Conservation (phyloP, 2,329 filamentous ascomycete species). For the Penicillium sp. region DNA sequence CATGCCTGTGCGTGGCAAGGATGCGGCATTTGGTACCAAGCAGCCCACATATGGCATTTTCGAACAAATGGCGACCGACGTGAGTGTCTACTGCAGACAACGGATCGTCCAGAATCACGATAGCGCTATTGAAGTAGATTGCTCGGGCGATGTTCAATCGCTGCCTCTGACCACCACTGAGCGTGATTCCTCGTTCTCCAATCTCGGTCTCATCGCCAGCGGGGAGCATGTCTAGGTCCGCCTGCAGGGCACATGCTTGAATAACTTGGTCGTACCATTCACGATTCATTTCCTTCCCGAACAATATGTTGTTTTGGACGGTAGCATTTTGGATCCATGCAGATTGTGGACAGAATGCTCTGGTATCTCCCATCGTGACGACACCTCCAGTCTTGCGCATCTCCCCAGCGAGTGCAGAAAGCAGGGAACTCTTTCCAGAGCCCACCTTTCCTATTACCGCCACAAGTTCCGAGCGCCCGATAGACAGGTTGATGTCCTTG, state of each 20-base stretch:
- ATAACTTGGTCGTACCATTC: constrained; percentile 84
- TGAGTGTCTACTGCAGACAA: constrained; percentile 58
- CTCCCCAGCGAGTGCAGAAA: constrained; percentile 86
- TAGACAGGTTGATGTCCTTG: constrained; percentile 36
- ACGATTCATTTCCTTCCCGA: constrained; percentile 74
- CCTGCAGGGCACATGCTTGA: constrained; percentile 76
- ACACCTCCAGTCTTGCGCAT: constrained; percentile 72
- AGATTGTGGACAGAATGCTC: constrained; percentile 93
- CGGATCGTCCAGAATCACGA: constrained; percentile 64
- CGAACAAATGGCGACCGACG: constrained; percentile 73
- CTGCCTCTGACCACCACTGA: constrained; percentile 94
- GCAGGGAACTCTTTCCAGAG: constrained; percentile 86
- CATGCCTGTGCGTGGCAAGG: constrained; percentile 90
- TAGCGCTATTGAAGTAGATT: constrained; percentile 64
- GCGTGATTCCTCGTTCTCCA: constrained; percentile 90
- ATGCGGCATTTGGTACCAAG: constrained; percentile 87
- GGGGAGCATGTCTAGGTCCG: constrained; percentile 91
- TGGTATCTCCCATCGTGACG: constrained; percentile 72
- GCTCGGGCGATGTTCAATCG: constrained; percentile 87
- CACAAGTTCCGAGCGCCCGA: constrained; percentile 41
- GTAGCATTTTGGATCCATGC: constrained; percentile 96
- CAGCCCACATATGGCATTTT: constrained; percentile 87
- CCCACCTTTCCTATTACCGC: constrained; percentile 67
- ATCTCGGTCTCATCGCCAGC: constrained; percentile 87
- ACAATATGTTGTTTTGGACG: constrained; percentile 84